phyloP scores from a whole-genome alignment of 108 stramenopile genomes.

The Fistulifera pelliculosa region DNA sequence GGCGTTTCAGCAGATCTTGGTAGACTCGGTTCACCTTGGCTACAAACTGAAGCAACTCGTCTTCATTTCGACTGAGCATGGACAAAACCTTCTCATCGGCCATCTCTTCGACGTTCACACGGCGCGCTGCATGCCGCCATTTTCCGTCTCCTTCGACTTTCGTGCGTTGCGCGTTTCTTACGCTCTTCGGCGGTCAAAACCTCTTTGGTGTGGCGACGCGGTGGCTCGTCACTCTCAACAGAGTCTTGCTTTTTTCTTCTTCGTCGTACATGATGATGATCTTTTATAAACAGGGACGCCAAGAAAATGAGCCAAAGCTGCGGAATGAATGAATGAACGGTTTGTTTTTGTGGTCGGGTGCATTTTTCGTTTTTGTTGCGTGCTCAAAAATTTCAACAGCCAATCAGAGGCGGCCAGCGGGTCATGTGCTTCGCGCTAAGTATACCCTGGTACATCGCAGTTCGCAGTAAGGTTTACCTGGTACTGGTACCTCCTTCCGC shows the following conservation, averaged over 20 bases:
- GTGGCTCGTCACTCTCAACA: too few species aligned
- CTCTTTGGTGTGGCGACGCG: too few species aligned
- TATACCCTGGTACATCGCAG: background rate
- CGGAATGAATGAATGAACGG: background rate
- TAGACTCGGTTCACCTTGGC: constrained; percentile 65
- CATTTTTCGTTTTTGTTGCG: background rate
- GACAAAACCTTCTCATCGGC: constrained; percentile 34
- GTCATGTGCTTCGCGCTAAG: background rate
- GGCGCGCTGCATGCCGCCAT: background rate
- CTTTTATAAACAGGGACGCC: too few species aligned
- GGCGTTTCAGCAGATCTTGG: constrained; percentile 40
- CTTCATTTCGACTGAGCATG: constrained; percentile 45
- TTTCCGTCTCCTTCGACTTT: background rate
- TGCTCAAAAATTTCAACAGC: background rate
- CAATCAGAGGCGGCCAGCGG: background rate
- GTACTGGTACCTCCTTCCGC: too few species aligned
- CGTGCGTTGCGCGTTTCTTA: background rate
- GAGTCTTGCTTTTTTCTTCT: too few species aligned
- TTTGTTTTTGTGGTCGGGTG: background rate
- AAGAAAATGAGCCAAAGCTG: too few species aligned
- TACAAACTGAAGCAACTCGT: constrained; percentile 48
- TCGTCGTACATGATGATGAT: too few species aligned
- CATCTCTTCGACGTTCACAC: background rate
- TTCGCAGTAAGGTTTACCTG: background rate
- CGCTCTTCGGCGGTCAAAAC: constrained; percentile 8